A percentile compares a stretch with the other conserved stretches of the same genome.
Conservation (phyloP, 495 filamentous ascomycete species). For the Penicillium cinerascens region DNA sequence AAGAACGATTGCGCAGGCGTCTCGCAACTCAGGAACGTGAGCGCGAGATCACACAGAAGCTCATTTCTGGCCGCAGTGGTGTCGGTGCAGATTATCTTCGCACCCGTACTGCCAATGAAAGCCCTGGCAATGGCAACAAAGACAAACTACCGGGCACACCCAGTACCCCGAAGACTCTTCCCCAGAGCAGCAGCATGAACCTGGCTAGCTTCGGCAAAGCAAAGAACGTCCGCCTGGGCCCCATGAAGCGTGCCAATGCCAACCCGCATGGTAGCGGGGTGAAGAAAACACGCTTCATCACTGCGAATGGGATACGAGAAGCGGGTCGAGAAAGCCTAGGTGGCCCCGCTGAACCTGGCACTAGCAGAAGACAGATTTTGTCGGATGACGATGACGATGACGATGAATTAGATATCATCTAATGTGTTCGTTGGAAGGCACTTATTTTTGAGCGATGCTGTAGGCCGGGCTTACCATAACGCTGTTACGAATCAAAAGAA, state of each 20-base stretch:
- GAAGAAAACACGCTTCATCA: slow-evolving; percentile 84
- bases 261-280: slow-evolving; percentile 36
- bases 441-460: not conserved
- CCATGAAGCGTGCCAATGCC: slow-evolving; percentile 55
- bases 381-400: slow-evolving; percentile 46
- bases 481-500: slow-evolving; percentile 16
- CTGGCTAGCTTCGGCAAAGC: slow-evolving; percentile 34
- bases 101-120: slow-evolving; percentile 29
- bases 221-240: slow-evolving; percentile 60
- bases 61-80: slow-evolving; percentile 56
- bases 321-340: slow-evolving; percentile 73
- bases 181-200: slow-evolving; percentile 19
- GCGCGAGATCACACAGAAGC: slow-evolving; percentile 68
- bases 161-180: slow-evolving; percentile 7
- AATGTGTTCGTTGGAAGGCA: slow-evolving; percentile 5
- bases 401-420: slow-evolving; percentile 56
- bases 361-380: slow-evolving; percentile 25
- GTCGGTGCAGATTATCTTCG: slow-evolving; percentile 76
- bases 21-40: slow-evolving; percentile 74
- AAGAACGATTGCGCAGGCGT: slow-evolving; percentile 65
- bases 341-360: slow-evolving; percentile 35
- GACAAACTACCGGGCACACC: slow-evolving; percentile 4
- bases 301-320: slow-evolving; percentile 69
- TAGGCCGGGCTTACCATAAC: not conserved
- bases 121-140: slow-evolving; percentile 7